Conservation (phyloP, 2,329 filamentous ascomycete species). For the Didymella sp. region DNA sequence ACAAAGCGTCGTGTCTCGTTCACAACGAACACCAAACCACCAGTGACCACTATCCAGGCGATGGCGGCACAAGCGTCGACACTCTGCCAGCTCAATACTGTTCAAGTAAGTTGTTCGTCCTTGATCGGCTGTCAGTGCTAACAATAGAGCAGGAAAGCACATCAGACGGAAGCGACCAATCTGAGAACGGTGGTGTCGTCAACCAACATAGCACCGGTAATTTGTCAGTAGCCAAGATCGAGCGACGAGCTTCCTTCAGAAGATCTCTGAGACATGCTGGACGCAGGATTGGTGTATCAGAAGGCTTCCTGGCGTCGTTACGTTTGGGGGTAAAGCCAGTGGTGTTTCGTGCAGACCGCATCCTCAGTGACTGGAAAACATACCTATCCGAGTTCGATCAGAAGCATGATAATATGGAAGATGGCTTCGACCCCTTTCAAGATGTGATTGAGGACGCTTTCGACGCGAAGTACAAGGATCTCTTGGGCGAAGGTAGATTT, state of each 20-base stretch:
- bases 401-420: not conserved
- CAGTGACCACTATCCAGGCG: not conserved
- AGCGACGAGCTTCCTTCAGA: not conserved
- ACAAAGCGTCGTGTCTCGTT: not conserved
- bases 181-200: not conserved
- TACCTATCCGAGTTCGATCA: not conserved
- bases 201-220: too few relatives aligned
- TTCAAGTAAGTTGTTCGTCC: not conserved
- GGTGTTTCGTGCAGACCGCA: not conserved
- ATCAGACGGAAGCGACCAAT: not conserved
- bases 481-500: constrained; percentile 4
- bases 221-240: not conserved
- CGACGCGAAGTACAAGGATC: constrained; percentile 5
- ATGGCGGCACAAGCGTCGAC: not conserved
- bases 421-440: constrained; percentile 4
- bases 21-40: not conserved
- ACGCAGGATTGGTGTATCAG: not conserved
- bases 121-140: not conserved
- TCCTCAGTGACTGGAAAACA: constrained; percentile 1
- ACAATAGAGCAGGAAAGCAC: not conserved
- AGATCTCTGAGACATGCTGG: not conserved
- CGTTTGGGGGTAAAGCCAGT: not conserved
- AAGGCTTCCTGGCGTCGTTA: not conserved
- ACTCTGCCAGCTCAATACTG: not conserved
- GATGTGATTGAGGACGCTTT: constrained; percentile 5